These are phyloP conservation scores for Nakazawaea wyomingensis DNA, from an alignment of 805 yeast species.

Conservation along the genomic window DNA sequence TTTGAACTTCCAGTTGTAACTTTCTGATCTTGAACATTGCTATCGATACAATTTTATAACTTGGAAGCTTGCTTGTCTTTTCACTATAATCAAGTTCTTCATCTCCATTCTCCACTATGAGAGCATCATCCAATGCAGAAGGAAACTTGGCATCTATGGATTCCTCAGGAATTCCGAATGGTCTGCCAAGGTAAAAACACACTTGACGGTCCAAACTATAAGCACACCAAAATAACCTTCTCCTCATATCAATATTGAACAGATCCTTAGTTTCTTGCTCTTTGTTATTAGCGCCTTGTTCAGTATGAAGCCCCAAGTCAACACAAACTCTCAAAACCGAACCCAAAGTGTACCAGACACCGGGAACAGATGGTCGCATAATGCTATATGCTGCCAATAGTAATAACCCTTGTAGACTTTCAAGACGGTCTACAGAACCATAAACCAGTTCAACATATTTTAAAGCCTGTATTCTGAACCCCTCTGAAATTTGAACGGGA, in stretches of 20 bases:
- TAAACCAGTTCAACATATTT: conserved; percentile 53
- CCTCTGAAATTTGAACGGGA: conserved; percentile 59
- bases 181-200: conserved; percentile 81
- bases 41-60: conserved; percentile 64
- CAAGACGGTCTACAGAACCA: conserved; percentile 55
- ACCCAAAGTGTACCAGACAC: conserved; percentile 90
- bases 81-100: conserved; percentile 33
- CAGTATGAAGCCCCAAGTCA: conserved; percentile 81
- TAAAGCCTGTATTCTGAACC: conserved; percentile 65
- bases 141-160: conserved; percentile 69
- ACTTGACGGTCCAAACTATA: conserved; percentile 83
- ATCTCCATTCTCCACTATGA: conserved; percentile 34
- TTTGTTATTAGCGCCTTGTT: conserved; percentile 28
- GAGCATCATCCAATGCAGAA: conserved; percentile 66
- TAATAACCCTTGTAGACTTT: conserved; percentile 67
- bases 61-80: conserved; percentile 37
- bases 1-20: conserved; percentile 74
- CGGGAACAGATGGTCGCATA: conserved; percentile 87
- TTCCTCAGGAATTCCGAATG: conserved; percentile 85
- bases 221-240: conserved; percentile 85
- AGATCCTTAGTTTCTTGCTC: conserved; percentile 38
- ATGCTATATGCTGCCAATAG: conserved; percentile 66
- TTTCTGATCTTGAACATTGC: conserved; percentile 65
- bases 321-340: conserved; percentile 74
- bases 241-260: conserved; percentile 59